phyloP scores from a whole-genome alignment of 2,329 filamentous ascomycete species.

The Hymenoscyphus infarciens region DNA sequence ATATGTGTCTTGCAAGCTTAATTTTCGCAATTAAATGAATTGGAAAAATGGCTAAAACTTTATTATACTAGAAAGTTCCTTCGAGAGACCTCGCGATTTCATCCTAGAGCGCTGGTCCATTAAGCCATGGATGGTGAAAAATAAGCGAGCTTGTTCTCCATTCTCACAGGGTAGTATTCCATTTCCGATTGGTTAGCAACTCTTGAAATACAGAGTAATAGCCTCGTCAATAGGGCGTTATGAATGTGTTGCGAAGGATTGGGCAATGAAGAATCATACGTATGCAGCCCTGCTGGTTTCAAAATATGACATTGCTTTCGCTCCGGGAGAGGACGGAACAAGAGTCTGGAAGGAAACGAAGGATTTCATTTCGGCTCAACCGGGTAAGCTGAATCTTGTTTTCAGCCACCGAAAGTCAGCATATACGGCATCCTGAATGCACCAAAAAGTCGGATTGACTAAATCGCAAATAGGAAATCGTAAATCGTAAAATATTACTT shows the following conservation, averaged over 20 bases:
- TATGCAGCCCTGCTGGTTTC: background rate
- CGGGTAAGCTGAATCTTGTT: constrained; percentile 7
- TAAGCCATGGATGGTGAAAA: background rate
- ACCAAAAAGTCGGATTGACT: too few species aligned
- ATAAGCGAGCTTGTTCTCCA: background rate
- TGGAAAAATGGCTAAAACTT: background rate
- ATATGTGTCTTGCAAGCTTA: background rate
- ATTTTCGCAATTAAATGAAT: background rate
- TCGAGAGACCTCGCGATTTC: background rate
- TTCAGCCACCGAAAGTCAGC: background rate
- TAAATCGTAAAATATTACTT: too few species aligned
- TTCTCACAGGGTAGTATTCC: background rate
- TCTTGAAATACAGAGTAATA: background rate
- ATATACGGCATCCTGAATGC: too few species aligned
- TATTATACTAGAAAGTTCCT: background rate
- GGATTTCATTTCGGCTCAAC: background rate
- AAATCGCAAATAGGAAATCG: too few species aligned
- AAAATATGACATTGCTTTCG: background rate
- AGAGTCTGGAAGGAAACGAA: background rate
- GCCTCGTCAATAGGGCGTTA: background rate
- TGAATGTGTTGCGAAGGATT: background rate
- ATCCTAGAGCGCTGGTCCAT: background rate
- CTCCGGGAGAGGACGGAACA: constrained; percentile 4
- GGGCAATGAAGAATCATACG: background rate
- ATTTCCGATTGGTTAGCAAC: background rate